Percentiles rank a stretch among this genome's conserved stretches.
These are phyloP conservation scores for Aspergillus sclerotialis DNA, from an alignment of 2,329 filamentous ascomycete species.

Conservation along the genomic window DNA sequence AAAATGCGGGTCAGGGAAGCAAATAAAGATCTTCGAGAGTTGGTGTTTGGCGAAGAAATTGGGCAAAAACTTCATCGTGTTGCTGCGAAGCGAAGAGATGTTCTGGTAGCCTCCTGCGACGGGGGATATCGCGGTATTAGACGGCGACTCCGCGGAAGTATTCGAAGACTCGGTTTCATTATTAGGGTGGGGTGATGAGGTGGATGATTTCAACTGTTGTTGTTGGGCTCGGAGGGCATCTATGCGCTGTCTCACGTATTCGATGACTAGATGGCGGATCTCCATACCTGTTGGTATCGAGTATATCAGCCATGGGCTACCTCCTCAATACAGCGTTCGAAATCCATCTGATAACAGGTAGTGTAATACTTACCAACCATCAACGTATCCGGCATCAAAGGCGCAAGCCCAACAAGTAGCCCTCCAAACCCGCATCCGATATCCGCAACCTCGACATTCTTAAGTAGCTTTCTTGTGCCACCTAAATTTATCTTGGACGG, in stretches of 20 bases:
- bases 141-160: conserved; percentile 1
- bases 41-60: conserved; percentile 85
- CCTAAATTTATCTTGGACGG: conserved; percentile 22
- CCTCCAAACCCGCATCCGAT: conserved; percentile 97
- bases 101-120: conserved; percentile 63
- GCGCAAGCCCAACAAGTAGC: conserved; percentile 75
- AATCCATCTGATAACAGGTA: not conserved
- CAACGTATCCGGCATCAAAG: conserved; percentile 71
- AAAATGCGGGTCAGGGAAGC: conserved; percentile 97
- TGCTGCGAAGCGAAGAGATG: conserved; percentile 78
- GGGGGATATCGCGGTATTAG: conserved; percentile 8
- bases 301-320: not conserved
- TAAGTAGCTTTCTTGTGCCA: conserved; percentile 43
- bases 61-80: conserved; percentile 99
- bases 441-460: conserved; percentile 84
- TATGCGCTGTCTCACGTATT: conserved; percentile 85
- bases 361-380: conserved; percentile 62
- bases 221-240: conserved; percentile 60
- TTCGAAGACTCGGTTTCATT: conserved; percentile 1
- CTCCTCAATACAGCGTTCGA: not conserved
- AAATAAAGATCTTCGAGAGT: conserved; percentile 88
- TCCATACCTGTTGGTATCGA: conserved; percentile 58
- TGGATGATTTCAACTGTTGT: conserved; percentile 15
- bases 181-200: conserved; percentile 3
- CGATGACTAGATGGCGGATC: conserved; percentile 81